Evolutionary conservation across 306 rosid genomes (phyloP).

Genomic region (Vicia faba): DNA sequence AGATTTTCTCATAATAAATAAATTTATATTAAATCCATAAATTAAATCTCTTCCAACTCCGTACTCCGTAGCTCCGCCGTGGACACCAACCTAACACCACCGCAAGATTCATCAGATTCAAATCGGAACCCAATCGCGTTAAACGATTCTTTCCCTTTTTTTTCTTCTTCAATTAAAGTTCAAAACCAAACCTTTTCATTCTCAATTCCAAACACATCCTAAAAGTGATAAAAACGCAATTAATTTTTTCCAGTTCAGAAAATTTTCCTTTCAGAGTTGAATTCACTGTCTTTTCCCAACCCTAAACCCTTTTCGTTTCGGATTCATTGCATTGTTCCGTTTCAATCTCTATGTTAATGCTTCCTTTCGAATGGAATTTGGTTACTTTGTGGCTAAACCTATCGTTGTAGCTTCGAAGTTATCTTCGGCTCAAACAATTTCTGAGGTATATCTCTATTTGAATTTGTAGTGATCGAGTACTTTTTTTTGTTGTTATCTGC

Average conservation of each 20-base stretch:
- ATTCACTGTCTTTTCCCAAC: constrained; percentile 21
- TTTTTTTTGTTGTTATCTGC: neutral
- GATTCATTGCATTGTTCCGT: constrained; percentile 10
- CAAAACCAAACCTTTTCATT: neutral
- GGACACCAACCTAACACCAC: constrained; percentile 14
- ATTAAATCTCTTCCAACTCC: constrained; percentile 8
- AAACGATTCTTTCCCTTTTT: neutral
- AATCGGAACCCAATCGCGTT: neutral
- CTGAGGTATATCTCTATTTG: constrained; percentile 44
- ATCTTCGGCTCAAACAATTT: constrained; percentile 37
- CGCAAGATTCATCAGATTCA: constrained; percentile 4
- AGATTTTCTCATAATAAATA: constrained; percentile 10
- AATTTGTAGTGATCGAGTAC: neutral
- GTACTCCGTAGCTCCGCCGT: constrained; percentile 34
- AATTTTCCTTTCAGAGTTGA: constrained; percentile 25
- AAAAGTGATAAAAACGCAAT: constrained; percentile 17
- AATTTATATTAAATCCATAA: neutral
- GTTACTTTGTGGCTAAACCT: constrained; percentile 33
- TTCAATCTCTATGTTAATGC: constrained; percentile 31
- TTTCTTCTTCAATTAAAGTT: neutral
- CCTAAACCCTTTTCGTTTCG: constrained; percentile 31
- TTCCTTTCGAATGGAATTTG: constrained; percentile 19
- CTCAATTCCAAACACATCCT: constrained; percentile 1
- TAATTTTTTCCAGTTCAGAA: constrained; percentile 26
- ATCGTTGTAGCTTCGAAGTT: constrained; percentile 1